A percentile compares a stretch with the other conserved stretches of the same genome.
phyloP scores from a whole-genome alignment of 768 basidiomycete genomes.

The Jaapia argillacea region DNA sequence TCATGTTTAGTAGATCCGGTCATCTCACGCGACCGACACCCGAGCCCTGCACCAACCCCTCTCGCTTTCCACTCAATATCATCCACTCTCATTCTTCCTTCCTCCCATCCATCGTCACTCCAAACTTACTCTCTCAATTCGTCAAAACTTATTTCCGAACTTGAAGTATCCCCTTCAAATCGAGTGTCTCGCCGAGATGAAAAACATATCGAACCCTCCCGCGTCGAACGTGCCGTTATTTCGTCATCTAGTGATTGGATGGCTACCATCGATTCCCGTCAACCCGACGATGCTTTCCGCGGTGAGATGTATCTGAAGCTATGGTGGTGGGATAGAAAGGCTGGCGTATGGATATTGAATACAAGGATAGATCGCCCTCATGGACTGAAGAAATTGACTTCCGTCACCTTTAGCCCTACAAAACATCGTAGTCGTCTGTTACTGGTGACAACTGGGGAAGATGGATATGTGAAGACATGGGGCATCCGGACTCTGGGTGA shows the following conservation, averaged over 20 bases:
- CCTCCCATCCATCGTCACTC: constrained; percentile 92
- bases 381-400: constrained; percentile 49
- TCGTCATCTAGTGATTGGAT: constrained; percentile 78
- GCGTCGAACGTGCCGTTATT: constrained; percentile 62
- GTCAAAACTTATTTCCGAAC: constrained; percentile 67
- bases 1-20: constrained; percentile 23
- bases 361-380: constrained; percentile 89
- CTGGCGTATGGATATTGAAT: constrained; percentile 63
- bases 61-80: constrained; percentile 69
- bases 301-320: constrained; percentile 78
- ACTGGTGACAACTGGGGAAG: constrained; percentile 67
- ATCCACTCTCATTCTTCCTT: constrained; percentile 75
- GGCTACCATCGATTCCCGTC: constrained; percentile 78
- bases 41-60: constrained; percentile 41
- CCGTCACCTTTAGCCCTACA: constrained; percentile 58
- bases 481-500: constrained; percentile 37
- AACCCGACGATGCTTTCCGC: constrained; percentile 54
- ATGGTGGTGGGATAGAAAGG: constrained; percentile 75
- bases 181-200: constrained; percentile 78
- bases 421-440: constrained; percentile 22
- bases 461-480: constrained; percentile 79
- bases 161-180: constrained; percentile 92
- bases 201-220: constrained; percentile 60
- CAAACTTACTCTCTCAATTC: constrained; percentile 77
- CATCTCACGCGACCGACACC: constrained; percentile 21